Evolutionary conservation across 73 alveolate species (phyloP), one percentile per base, ranked within the genome.

Genomic region (Paraurostyla sp.): DNA sequence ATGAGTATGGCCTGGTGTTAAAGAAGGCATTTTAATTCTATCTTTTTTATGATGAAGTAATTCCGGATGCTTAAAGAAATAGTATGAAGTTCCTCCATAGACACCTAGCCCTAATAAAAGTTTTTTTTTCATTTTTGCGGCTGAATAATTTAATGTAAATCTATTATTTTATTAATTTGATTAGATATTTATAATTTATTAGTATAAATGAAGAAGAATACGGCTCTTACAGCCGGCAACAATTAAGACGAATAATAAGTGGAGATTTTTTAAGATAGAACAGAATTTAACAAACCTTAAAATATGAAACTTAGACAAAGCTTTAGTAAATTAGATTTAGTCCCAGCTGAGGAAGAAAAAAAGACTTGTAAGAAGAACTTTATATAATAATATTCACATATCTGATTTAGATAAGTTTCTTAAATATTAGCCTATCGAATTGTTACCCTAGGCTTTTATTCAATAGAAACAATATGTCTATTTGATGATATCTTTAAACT

Each of bases 81-180:
- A 75, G 51, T 75, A 75, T 2, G 87, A 75, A 7, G 75, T 49
- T 23, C 87, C 43, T n/a, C 76, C 41, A 33, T 75, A 75, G 7
- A 32, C 33, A 23, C 57, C 87, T 22, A 71, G 29, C n/a, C 85
- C 85, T 13, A 40, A 71, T 13, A 40, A 42, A 23, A 33, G 57
- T 22, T 32, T 22, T 63, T 23, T 22, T 23, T 22, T 63, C 60
- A 27, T 63, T 13, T 16, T 16, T 62, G 51, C 9, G 15, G 46
- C 16, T 25, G 9, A 69, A 69, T 41, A n/a, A 30, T 36, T 23
- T 69, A 16, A 56, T 56, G n/a, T n/a, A n/a, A n/a, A n/a, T n/a
- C n/a, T n/a, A n/a, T n/a, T n/a, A n/a, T n/a, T n/a, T n/a, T n/a
- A n/a, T n/a, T n/a, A n/a, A n/a, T n/a, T n/a, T n/a, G n/a, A n/a